Base-by-base conservation (phyloP, 345 rosid genomes). In the Raphanus sativus region DNA sequence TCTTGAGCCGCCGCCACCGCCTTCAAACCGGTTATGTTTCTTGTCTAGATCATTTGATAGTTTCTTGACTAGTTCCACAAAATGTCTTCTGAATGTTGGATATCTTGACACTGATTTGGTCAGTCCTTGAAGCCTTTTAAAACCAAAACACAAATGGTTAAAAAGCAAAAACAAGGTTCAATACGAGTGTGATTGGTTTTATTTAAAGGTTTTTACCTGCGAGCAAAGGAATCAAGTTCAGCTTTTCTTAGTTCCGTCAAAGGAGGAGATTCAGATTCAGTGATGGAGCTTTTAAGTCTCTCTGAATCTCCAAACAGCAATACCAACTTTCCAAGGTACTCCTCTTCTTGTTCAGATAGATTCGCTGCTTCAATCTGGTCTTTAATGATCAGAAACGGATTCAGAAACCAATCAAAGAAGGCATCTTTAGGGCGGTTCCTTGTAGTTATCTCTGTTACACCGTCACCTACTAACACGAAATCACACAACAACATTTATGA, bases 391-490 rank as follows among this genome's bases (percentile, higher is more conserved):
- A 96, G 63, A 71, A 96, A 85, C 6, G 99, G 99, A 69, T 87
- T 84, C 67, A 96, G 80, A 83, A 95, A 96, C 99, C 98, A 96
- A 58, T 93, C 98, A 15, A 86, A 96, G 84, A 89, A 87, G 50
- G 80, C 68, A 38, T 96, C 99, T 82, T 86, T 92, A 0, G 99
- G 98, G 11, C 93, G 87, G 84, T 90, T 93, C 8, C 83, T 77
- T 70, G 79, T 75, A 0, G 96, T 92, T 83, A 96, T 81, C 87
- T 93, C 98, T 0, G 86, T 80, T 21, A 15, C 67, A 64, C 80
- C 60, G 13, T 88, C 93, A 42, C 84, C 99, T 95, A 71, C n/a
- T n/a, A n/a, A n/a, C n/a, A n/a, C n/a, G n/a, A n/a, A n/a, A n/a
- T 0, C 21, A 21, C 21, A 21, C 21, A 21, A 21, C 3, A 32